Conservation (phyloP, 129 eudicot genomes). For the Ambrosia trifida region DNA sequence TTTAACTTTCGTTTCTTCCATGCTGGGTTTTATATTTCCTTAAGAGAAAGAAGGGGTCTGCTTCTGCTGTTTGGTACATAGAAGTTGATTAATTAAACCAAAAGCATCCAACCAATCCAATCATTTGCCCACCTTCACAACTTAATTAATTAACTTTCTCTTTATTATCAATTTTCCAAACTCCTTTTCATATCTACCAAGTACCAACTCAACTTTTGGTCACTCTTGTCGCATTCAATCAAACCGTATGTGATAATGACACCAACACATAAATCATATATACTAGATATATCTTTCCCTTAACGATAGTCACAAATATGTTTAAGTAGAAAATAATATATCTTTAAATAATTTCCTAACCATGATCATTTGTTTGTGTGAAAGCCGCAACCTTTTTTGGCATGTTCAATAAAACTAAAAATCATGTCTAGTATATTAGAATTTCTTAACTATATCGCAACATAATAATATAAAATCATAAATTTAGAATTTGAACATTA, state of each 20-base stretch:
- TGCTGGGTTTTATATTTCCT: slow-evolving; percentile 3
- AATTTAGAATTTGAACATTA: background rate
- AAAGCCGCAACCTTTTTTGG: background rate
- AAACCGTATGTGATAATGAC: slow-evolving; percentile 24
- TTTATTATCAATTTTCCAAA: slow-evolving; percentile 7
- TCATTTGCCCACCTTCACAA: slow-evolving; percentile 38
- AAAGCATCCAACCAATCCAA: slow-evolving; percentile 47
- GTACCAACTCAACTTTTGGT: slow-evolving; percentile 29
- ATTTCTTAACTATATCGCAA: too few species aligned
- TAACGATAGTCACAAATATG: background rate
- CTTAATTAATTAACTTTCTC: background rate
- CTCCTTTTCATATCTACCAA: slow-evolving; percentile 23
- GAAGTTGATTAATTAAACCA: slow-evolving; percentile 33
- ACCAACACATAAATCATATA: background rate
- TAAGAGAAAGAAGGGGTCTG: slow-evolving; percentile 35
- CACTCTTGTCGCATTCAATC: slow-evolving; percentile 35
- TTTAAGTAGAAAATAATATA: background rate
- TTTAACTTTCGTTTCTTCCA: slow-evolving; percentile 20
- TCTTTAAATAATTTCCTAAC: background rate
- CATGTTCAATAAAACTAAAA: background rate
- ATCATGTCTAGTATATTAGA: background rate
- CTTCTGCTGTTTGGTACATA: slow-evolving; percentile 41
- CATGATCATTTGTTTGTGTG: background rate
- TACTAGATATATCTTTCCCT: slow-evolving; percentile 11
- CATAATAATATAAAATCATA: background rate